phyloP scores from a whole-genome alignment of 1,139 yeast species.

The Candida labiduridarum region DNA sequence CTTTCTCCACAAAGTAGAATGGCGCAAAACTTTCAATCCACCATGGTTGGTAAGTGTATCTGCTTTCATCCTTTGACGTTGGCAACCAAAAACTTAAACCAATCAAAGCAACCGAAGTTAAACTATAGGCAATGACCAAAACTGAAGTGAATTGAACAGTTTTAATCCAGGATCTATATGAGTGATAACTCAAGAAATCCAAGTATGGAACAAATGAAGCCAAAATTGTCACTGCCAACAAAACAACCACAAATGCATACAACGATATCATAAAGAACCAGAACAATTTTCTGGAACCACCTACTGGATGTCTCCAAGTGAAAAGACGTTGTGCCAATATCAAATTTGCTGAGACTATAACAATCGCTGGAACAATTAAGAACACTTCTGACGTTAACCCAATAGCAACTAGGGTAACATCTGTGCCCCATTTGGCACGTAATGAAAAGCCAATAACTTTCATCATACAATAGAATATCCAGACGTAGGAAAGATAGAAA shows the following conservation, averaged over 20 bases:
- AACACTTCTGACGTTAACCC: slow-evolving; percentile 39
- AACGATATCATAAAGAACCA: slow-evolving; percentile 36
- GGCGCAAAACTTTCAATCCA: slow-evolving; percentile 49
- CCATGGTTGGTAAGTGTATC: slow-evolving; percentile 51
- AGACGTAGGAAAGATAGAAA: slow-evolving; percentile 35
- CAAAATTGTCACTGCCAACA: slow-evolving; percentile 35
- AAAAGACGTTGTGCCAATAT: slow-evolving; percentile 46
- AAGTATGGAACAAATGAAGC: slow-evolving; percentile 41
- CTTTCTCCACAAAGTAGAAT: slow-evolving; percentile 41
- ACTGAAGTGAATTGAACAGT: slow-evolving; percentile 35
- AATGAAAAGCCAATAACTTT: slow-evolving; percentile 34
- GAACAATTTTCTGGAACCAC: slow-evolving; percentile 42
- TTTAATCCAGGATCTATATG: slow-evolving; percentile 27
- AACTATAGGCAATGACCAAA: slow-evolving; percentile 35
- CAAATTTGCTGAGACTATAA: slow-evolving; percentile 40
- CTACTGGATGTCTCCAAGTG: slow-evolving; percentile 53
- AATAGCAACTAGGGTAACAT: slow-evolving; percentile 25
- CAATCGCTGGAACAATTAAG: slow-evolving; percentile 35
- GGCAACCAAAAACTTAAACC: slow-evolving; percentile 43
- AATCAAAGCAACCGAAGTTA: slow-evolving; percentile 39
- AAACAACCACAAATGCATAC: slow-evolving; percentile 32
- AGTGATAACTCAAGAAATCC: slow-evolving; percentile 26
- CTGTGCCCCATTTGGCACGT: slow-evolving; percentile 33
- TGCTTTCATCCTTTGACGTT: slow-evolving; percentile 46
- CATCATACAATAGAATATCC: slow-evolving; percentile 33